Conservation (phyloP, 1,284 basidiomycete species). For the Moesziomyces parantarcticus region DNA sequence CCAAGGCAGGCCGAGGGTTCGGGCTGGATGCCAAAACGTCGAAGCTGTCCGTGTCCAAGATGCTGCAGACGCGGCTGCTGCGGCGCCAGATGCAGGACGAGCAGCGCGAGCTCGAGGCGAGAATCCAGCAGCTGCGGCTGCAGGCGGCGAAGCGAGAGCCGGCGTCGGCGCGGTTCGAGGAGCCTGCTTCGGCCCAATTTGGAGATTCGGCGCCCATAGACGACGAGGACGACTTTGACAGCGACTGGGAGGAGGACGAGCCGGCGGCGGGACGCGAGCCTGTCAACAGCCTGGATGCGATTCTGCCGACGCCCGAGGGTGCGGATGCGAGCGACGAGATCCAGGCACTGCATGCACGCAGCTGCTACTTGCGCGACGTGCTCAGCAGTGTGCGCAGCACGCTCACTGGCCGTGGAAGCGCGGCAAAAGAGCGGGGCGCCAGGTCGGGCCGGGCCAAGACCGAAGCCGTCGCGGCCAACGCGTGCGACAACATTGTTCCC, state of each 20-base stretch:
- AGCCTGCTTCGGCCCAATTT: slow-evolving; percentile 8
- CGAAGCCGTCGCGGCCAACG: slow-evolving; percentile 13
- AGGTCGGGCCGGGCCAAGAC: slow-evolving; percentile 54
- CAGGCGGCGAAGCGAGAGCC: slow-evolving; percentile 1
- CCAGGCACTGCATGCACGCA: slow-evolving; percentile 74
- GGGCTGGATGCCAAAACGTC: slow-evolving; percentile 70
- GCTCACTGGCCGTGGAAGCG: slow-evolving; percentile 62
- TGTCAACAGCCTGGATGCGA: neutral
- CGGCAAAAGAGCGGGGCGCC: slow-evolving; percentile 19
- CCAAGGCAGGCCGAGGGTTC: slow-evolving; percentile 80
- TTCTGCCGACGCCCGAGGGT: slow-evolving; percentile 1
- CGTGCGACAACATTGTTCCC: slow-evolving; percentile 72
- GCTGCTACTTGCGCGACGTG: slow-evolving; percentile 28
- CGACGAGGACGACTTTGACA: slow-evolving; percentile 42
- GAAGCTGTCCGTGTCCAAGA: slow-evolving; percentile 73
- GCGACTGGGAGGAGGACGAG: slow-evolving; percentile 26
- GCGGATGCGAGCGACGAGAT: slow-evolving; percentile 44
- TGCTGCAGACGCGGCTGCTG: slow-evolving; percentile 77
- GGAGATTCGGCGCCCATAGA: slow-evolving; percentile 49
- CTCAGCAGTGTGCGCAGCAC: slow-evolving; percentile 16
- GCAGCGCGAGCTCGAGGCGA: slow-evolving; percentile 53
- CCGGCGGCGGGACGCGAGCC: neutral
- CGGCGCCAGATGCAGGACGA: slow-evolving; percentile 78
- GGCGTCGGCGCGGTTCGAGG: neutral
- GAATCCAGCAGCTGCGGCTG: slow-evolving; percentile 71